Conservation (phyloP, 371 early-diverging fungal species). For the Apophysomyces ossiformis region DNA sequence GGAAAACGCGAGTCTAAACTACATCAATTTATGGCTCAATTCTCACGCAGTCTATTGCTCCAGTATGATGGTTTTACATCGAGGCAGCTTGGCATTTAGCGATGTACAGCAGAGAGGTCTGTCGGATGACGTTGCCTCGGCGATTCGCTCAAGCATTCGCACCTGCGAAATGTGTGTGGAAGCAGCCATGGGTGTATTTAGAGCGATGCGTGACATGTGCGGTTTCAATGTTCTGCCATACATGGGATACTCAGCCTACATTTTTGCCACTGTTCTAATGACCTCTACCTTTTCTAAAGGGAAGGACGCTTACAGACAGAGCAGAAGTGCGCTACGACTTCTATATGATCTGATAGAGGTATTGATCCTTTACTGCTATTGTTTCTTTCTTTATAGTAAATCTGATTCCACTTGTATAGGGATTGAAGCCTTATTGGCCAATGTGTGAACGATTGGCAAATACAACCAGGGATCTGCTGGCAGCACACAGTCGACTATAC, state of each 20-base stretch:
- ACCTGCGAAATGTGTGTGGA: constrained; percentile 41
- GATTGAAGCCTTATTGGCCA: constrained; percentile 44
- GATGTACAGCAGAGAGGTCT: constrained; percentile 29
- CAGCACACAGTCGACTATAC: constrained; percentile 44
- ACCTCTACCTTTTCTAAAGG: constrained; percentile 48
- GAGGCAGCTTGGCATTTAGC: constrained; percentile 49
- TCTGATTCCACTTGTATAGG: background rate
- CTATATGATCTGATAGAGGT: constrained; percentile 18
- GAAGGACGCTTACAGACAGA: constrained; percentile 31
- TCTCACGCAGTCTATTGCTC: constrained; percentile 47
- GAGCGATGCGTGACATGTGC: constrained; percentile 37
- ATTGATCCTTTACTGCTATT: background rate
- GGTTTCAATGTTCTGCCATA: constrained; percentile 48
- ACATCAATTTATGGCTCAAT: constrained; percentile 45
- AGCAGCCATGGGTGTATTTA: constrained; percentile 41
- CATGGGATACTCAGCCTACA: constrained; percentile 53
- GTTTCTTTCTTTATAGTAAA: background rate
- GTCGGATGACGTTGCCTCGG: constrained; percentile 22
- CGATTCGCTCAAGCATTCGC: constrained; percentile 32
- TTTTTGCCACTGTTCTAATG: constrained; percentile 52
- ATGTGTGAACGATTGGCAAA: constrained; percentile 45
- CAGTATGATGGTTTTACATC: constrained; percentile 40
- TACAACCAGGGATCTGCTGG: constrained; percentile 44
- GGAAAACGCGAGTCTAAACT: constrained; percentile 36
- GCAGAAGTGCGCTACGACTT: constrained; percentile 32